These are phyloP conservation scores for Sphenostylis stenocarpa DNA, from an alignment of 306 rosid genomes.

Conservation along the genomic window DNA sequence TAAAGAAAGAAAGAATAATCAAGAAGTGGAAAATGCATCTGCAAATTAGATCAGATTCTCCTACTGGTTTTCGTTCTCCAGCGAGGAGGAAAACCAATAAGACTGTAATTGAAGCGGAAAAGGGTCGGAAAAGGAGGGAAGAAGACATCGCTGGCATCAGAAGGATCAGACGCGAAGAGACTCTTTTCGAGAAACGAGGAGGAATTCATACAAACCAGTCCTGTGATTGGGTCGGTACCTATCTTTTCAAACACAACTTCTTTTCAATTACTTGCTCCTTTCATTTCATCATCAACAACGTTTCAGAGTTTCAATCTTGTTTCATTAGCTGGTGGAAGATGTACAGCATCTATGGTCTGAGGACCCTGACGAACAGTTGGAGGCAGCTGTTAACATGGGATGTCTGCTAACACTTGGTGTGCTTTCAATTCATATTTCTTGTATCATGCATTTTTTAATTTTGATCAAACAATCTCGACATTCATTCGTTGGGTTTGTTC, in stretches of 20 bases:
- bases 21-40: neutral
- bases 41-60: neutral
- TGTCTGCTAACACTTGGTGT: slow-evolving; percentile 42
- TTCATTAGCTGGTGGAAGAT: neutral
- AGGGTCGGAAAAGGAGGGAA: neutral
- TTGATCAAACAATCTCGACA: too few species aligned
- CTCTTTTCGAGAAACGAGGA: slow-evolving; percentile 52
- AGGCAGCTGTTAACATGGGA: slow-evolving; percentile 64
- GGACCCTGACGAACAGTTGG: slow-evolving; percentile 52
- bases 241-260: neutral
- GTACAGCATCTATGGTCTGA: slow-evolving; percentile 63
- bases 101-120: neutral
- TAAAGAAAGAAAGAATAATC: neutral
- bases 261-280: too few species aligned
- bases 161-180: slow-evolving; percentile 71
- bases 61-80: neutral
- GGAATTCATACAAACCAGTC: too few species aligned
- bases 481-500: too few species aligned
- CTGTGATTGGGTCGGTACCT: neutral
- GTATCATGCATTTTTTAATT: too few species aligned
- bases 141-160: slow-evolving; percentile 46
- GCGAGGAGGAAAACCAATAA: neutral
- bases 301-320: too few species aligned
- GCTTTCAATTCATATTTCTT: neutral
- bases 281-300: too few species aligned